Evolutionary conservation across 1,139 yeast species (phyloP).

Genomic region (Yamadazyma epiphylla): DNA sequence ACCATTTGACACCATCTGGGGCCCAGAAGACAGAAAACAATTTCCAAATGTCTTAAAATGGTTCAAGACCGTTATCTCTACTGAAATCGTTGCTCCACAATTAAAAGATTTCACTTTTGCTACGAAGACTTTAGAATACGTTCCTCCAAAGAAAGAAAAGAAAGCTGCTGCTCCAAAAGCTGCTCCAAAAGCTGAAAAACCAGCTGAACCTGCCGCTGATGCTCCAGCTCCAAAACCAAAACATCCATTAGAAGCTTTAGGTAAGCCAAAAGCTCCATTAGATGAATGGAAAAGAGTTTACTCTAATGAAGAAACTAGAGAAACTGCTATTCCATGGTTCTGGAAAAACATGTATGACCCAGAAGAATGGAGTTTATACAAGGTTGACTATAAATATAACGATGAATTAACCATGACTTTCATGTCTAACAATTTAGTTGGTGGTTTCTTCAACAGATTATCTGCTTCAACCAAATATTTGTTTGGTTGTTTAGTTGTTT

Average conservation of each 20-base stretch:
- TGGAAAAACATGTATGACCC: slow-evolving; percentile 89
- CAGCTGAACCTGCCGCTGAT: slow-evolving; percentile 37
- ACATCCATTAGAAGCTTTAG: slow-evolving; percentile 88
- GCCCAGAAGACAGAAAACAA: slow-evolving; percentile 68
- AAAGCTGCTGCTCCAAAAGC: slow-evolving; percentile 28
- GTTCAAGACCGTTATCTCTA: slow-evolving; percentile 68
- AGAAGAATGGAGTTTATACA: slow-evolving; percentile 93
- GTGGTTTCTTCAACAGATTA: slow-evolving; percentile 98
- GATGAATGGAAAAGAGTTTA: slow-evolving; percentile 97
- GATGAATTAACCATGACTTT: slow-evolving; percentile 95
- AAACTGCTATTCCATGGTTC: slow-evolving; percentile 95
- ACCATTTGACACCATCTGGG: slow-evolving; percentile 68
- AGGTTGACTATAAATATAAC: slow-evolving; percentile 95
- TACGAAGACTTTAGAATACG: slow-evolving; percentile 63
- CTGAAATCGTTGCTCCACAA: slow-evolving; percentile 47
- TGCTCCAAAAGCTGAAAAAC: slow-evolving; percentile 35
- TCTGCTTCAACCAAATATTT: slow-evolving; percentile 87
- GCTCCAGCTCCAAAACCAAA: slow-evolving; percentile 44
- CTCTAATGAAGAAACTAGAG: slow-evolving; percentile 97
- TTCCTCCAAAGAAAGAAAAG: slow-evolving; percentile 82
- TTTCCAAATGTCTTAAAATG: slow-evolving; percentile 82
- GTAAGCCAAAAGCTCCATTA: slow-evolving; percentile 65
- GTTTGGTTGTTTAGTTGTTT: slow-evolving; percentile 91
- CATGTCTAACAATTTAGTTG: slow-evolving; percentile 97
- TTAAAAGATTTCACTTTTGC: slow-evolving; percentile 49